phyloP scores from a whole-genome alignment of 2,329 filamentous ascomycete genomes.

The Plectosphaerella plurivora region DNA sequence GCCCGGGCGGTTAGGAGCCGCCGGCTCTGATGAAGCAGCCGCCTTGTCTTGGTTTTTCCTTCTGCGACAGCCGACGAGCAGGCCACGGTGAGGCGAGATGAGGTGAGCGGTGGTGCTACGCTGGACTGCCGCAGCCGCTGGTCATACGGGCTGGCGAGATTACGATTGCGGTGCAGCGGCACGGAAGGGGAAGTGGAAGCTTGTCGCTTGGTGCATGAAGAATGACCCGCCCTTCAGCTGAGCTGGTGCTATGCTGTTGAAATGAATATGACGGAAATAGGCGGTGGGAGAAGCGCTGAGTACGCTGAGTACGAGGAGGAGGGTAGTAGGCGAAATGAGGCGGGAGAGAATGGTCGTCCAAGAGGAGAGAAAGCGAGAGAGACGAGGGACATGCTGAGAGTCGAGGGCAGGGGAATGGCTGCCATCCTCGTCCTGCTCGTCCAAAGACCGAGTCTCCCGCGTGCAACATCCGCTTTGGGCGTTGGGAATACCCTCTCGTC shows the following conservation, averaged over 20 bases:
- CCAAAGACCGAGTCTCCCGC: neutral
- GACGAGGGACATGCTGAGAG: neutral
- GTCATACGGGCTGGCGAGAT: neutral
- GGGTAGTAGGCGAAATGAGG: neutral
- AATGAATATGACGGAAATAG: neutral
- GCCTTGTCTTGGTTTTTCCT: neutral
- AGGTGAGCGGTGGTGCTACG: neutral
- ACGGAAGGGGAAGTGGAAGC: neutral
- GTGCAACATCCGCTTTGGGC: constrained; percentile 1
- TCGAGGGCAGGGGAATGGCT: neutral
- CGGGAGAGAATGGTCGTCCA: neutral
- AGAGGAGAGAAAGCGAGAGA: neutral
- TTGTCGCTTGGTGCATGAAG: neutral
- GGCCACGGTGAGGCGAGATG: neutral
- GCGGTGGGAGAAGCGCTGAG: neutral
- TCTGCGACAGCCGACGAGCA: too few relatives aligned
- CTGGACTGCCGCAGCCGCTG: neutral
- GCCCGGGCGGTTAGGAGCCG: constrained; percentile 12
- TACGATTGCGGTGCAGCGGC: neutral
- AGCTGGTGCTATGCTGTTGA: neutral
- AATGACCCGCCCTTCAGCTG: neutral
- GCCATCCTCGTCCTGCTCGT: neutral
- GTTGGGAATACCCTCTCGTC: constrained; percentile 13
- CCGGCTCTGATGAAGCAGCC: neutral
- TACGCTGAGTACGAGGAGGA: neutral